phyloP scores from a whole-genome alignment of 768 basidiomycete genomes.

The Lanmaoa rubissima region DNA sequence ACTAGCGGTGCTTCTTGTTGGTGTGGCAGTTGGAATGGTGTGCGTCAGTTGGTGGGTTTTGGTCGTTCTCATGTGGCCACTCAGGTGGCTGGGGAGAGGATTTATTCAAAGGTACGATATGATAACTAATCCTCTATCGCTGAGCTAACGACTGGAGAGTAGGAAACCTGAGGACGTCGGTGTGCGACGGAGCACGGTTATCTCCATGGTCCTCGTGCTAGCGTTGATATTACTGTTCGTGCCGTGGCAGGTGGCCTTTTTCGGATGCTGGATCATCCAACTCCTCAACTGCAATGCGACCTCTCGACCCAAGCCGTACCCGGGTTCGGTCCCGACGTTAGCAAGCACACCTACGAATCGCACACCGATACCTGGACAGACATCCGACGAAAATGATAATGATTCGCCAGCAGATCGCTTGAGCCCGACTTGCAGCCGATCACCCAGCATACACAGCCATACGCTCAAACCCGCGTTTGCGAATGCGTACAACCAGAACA shows the following conservation, averaged over 20 bases:
- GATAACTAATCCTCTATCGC: background rate
- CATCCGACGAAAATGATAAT: conserved; percentile 17
- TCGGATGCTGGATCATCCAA: conserved; percentile 82
- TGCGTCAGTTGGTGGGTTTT: conserved; percentile 58
- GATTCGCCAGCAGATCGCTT: conserved; percentile 3
- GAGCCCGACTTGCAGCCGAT: background rate
- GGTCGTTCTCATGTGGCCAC: conserved; percentile 46
- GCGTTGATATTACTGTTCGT: conserved; percentile 68
- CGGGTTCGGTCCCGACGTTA: conserved; percentile 28
- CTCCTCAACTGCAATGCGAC: conserved; percentile 57
- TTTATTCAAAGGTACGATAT: conserved; percentile 17
- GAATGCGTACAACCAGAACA: conserved; percentile 46
- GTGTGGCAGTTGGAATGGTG: conserved; percentile 66
- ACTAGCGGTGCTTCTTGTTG: conserved; percentile 55
- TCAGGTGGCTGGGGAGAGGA: conserved; percentile 16
- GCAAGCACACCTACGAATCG: conserved; percentile 23
- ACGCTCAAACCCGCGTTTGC: conserved; percentile 4
- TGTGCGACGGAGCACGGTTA: conserved; percentile 46
- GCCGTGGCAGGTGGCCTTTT: conserved; percentile 92
- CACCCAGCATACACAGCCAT: background rate
- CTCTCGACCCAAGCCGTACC: conserved; percentile 11
- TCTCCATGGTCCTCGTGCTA: conserved; percentile 62
- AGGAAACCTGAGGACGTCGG: conserved; percentile 35
- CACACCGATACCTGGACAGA: conserved; percentile 20
- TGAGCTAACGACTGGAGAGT: background rate